These are phyloP conservation scores for Sinapis alba DNA, from an alignment of 441 rosid species.

Conservation along the genomic window DNA sequence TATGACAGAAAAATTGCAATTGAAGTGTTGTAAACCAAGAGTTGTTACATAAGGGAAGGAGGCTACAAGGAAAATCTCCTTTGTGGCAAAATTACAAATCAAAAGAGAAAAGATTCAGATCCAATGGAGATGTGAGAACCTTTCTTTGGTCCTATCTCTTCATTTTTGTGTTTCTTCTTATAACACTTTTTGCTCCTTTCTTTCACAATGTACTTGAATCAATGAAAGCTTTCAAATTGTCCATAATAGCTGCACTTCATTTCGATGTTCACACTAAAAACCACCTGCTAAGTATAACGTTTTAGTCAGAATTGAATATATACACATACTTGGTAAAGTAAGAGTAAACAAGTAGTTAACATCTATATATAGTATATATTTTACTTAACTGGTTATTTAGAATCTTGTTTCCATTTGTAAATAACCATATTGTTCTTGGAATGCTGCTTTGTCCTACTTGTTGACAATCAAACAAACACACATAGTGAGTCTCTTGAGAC, in stretches of 20 bases:
- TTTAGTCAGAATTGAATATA: conserved; percentile 4
- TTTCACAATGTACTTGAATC: conserved; percentile 6
- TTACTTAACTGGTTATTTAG: conserved; percentile 65
- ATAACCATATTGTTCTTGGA: conserved; percentile 58
- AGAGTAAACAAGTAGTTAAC: conserved; percentile 15
- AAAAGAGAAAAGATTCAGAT: background rate
- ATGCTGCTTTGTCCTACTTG: conserved; percentile 62
- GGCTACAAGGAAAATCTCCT: conserved; percentile 10
- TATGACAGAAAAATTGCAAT: background rate
- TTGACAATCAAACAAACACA: conserved; percentile 4
- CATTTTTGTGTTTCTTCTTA: conserved; percentile 4
- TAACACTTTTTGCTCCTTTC: background rate
- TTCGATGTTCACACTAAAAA: background rate
- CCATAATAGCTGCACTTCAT: conserved; percentile 18
- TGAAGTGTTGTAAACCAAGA: background rate
- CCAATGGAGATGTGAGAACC: background rate
- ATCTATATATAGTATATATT: background rate
- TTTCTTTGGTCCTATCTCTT: background rate
- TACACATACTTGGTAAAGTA: background rate
- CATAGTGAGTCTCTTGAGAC: conserved; percentile 24
- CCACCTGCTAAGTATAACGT: conserved; percentile 10
- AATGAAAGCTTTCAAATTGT: conserved; percentile 24
- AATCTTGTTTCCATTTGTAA: conserved; percentile 53
- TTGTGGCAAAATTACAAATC: background rate
- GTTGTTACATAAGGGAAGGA: conserved; percentile 3